Evolutionary conservation across 805 yeast genomes (phyloP).

Genomic region (Metschnikowia reukaufii): DNA sequence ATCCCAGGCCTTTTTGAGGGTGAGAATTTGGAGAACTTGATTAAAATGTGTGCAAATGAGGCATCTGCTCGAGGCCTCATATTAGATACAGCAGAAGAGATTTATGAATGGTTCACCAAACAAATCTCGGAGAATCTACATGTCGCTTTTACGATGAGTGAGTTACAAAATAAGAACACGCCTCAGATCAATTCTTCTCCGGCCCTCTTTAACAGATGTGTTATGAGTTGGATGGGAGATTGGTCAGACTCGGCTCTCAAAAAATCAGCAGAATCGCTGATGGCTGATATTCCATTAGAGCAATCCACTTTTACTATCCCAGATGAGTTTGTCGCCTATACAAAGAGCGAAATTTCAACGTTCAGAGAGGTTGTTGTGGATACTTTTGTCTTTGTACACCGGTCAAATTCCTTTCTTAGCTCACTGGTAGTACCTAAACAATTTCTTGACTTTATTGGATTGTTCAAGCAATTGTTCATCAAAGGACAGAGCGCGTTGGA

Average conservation of each 20-base stretch:
- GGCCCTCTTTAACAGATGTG: conserved; percentile 87
- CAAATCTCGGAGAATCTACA: conserved; percentile 74
- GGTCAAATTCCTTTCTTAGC: conserved; percentile 17
- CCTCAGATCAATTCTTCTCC: conserved; percentile 71
- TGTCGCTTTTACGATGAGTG: conserved; percentile 74
- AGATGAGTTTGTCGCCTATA: conserved; percentile 14
- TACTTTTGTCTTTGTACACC: conserved; percentile 49
- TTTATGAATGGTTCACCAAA: conserved; percentile 69
- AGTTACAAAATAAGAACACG: conserved; percentile 27
- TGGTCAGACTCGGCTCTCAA: conserved; percentile 59
- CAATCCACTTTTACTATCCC: conserved; percentile 42
- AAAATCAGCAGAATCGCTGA: conserved; percentile 48
- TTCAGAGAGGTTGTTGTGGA: conserved; percentile 50
- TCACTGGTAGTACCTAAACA: conserved; percentile 49
- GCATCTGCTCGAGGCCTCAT: conserved; percentile 59
- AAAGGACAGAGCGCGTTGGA: conserved; percentile 51
- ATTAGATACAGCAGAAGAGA: conserved; percentile 66
- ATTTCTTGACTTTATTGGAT: conserved; percentile 50
- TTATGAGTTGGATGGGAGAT: conserved; percentile 82
- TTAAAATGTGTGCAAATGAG: conserved; percentile 55
- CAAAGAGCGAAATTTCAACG: conserved; percentile 18
- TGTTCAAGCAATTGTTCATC: conserved; percentile 44
- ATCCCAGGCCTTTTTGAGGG: conserved; percentile 85
- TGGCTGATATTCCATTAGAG: conserved; percentile 54
- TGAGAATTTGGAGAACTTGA: conserved; percentile 57